These are phyloP conservation scores for Linderniella brevidens DNA, from an alignment of 257 asterid species.

Conservation along the genomic window DNA sequence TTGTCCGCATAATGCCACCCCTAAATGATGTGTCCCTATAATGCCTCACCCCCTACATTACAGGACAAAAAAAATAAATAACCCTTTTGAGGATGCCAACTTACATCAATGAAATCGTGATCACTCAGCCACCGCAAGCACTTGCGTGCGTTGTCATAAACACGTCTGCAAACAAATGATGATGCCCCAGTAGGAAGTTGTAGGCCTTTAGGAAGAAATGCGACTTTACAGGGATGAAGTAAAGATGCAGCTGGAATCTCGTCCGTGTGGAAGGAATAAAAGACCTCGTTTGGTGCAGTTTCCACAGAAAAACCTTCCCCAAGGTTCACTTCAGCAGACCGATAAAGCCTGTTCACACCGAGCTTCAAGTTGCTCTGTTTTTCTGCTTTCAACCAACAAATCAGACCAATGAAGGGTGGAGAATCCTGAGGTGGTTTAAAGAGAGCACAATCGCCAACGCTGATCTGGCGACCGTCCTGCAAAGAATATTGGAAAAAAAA, in stretches of 20 bases:
- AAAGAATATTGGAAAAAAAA: neutral
- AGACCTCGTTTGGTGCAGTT: conserved; percentile 67
- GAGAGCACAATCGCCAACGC: conserved; percentile 66
- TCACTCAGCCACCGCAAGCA: conserved; percentile 78
- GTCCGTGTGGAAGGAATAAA: conserved; percentile 77
- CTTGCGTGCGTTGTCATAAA: conserved; percentile 41
- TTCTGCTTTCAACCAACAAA: conserved; percentile 28
- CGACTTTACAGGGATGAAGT: conserved; percentile 93
- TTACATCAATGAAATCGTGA: conserved; percentile 60
- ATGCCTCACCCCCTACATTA: too few species aligned
- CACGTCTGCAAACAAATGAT: conserved; percentile 74
- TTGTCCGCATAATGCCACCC: too few species aligned
- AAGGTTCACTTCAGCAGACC: conserved; percentile 50
- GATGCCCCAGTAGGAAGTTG: conserved; percentile 63
- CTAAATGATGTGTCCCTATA: too few species aligned
- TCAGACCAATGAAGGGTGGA: conserved; percentile 63
- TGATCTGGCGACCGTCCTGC: conserved; percentile 59
- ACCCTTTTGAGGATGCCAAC: too few species aligned
- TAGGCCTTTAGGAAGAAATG: conserved; percentile 81
- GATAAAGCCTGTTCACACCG: conserved; percentile 76
- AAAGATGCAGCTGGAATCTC: conserved; percentile 71
- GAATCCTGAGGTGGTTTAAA: conserved; percentile 52
- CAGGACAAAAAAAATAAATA: too few species aligned
- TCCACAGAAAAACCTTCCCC: conserved; percentile 47
- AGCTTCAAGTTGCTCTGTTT: conserved; percentile 32